These are phyloP conservation scores for Apophysomyces elegans DNA, from an alignment of 371 early-diverging fungal genomes.

Conservation along the genomic window DNA sequence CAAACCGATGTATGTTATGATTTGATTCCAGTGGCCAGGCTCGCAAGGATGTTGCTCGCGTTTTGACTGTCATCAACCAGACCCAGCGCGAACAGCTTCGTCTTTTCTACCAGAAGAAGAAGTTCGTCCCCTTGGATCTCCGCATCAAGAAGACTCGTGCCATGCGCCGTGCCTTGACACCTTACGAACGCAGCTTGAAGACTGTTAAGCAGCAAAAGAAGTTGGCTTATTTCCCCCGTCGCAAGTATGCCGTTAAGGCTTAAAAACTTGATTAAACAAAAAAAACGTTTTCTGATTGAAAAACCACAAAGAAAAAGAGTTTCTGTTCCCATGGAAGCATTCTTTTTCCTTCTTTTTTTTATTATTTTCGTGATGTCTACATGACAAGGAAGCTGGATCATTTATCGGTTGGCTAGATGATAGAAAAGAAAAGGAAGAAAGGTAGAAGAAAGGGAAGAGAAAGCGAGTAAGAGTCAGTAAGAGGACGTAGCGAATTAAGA, in stretches of 20 bases:
- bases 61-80: slow-evolving; percentile 92
- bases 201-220: slow-evolving; percentile 83
- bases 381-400: slow-evolving; percentile 7
- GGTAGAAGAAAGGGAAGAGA: neutral
- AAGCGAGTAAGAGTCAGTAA: neutral
- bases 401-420: slow-evolving; percentile 21
- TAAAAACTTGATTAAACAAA: slow-evolving; percentile 41
- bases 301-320: neutral
- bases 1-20: neutral
- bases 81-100: slow-evolving; percentile 84
- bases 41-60: slow-evolving; percentile 92
- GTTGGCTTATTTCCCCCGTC: slow-evolving; percentile 81
- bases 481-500: neutral
- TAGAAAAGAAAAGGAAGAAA: slow-evolving; percentile 5
- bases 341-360: slow-evolving; percentile 2
- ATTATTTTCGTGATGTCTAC: neutral
- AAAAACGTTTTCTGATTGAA: neutral
- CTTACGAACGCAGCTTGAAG: slow-evolving; percentile 69
- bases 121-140: slow-evolving; percentile 91
- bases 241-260: slow-evolving; percentile 87
- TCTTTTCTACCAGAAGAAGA: slow-evolving; percentile 86
- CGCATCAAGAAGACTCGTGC: slow-evolving; percentile 97
- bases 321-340: neutral
- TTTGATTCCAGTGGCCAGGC: slow-evolving; percentile 59
- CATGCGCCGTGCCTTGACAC: slow-evolving; percentile 91